Conservation (phyloP, 306 rosid species). For the Crotalaria pallida region DNA sequence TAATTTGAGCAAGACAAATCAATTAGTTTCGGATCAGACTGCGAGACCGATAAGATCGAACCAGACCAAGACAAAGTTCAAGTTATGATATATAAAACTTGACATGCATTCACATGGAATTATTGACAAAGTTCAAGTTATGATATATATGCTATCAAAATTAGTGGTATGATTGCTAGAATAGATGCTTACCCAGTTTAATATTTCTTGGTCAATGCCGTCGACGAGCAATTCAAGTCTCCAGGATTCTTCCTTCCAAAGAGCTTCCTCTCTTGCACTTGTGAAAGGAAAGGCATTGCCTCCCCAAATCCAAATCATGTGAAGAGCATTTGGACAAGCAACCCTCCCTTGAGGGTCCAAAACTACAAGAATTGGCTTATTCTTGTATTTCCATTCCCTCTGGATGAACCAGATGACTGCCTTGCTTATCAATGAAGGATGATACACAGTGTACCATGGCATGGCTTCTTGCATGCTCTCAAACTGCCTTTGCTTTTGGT, state of each 20-base stretch:
- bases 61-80: too few relatives aligned
- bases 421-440: constrained; percentile 46
- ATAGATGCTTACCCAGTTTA: constrained; percentile 48
- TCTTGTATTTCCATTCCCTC: constrained; percentile 55
- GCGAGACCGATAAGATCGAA: too few relatives aligned
- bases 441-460: constrained; percentile 55
- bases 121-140: background rate
- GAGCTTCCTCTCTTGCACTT: constrained; percentile 46
- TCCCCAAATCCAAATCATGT: constrained; percentile 82
- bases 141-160: background rate
- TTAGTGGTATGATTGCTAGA: background rate
- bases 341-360: constrained; percentile 60
- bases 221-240: constrained; percentile 48
- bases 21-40: too few relatives aligned
- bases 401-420: constrained; percentile 41
- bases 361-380: constrained; percentile 58
- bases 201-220: constrained; percentile 45
- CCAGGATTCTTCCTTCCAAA: constrained; percentile 66
- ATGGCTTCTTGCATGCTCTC: constrained; percentile 24
- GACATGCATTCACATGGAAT: background rate
- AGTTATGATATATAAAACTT: background rate
- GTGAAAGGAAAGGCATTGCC: constrained; percentile 64
- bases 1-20: background rate
- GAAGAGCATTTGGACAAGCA: constrained; percentile 60
- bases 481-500: constrained; percentile 30